These are phyloP conservation scores for Sextonia rubra DNA, from an alignment of 164 flowering plant genomes.

Conservation along the genomic window DNA sequence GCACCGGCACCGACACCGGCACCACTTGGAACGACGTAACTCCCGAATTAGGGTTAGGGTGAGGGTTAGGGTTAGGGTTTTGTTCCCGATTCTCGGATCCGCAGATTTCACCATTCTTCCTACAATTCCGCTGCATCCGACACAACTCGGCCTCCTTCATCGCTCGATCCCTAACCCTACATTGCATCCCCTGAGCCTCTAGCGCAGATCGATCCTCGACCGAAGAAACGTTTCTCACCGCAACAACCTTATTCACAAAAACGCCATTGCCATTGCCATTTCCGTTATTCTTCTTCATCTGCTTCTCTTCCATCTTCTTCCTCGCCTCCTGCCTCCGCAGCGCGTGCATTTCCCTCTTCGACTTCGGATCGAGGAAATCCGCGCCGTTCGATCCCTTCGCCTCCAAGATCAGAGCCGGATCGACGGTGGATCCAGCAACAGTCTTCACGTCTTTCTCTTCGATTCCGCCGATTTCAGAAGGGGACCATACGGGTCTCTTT, in stretches of 20 bases:
- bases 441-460: neutral
- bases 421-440: neutral
- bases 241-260: neutral
- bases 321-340: slow-evolving; percentile 44
- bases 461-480: neutral
- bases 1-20: neutral
- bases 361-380: slow-evolving; percentile 14
- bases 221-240: neutral
- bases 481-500: neutral
- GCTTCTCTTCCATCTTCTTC: slow-evolving; percentile 40
- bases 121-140: slow-evolving; percentile 2
- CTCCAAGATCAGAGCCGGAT: no score
- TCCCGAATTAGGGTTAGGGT: slow-evolving; percentile 8
- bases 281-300: slow-evolving; percentile 10
- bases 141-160: slow-evolving; percentile 1
- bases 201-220: slow-evolving; percentile 4
- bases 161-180: slow-evolving; percentile 13
- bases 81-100: neutral
- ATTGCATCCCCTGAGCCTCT: slow-evolving; percentile 14
- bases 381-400: neutral
- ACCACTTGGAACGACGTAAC: neutral
- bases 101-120: neutral
- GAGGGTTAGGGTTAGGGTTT: slow-evolving; percentile 1
- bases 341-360: slow-evolving; percentile 44
- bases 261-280: neutral